Percentiles rank a stretch among this genome's conserved stretches.
These are phyloP conservation scores for Kodamaea restingae DNA, from an alignment of 805 yeast genomes.

Conservation along the genomic window DNA sequence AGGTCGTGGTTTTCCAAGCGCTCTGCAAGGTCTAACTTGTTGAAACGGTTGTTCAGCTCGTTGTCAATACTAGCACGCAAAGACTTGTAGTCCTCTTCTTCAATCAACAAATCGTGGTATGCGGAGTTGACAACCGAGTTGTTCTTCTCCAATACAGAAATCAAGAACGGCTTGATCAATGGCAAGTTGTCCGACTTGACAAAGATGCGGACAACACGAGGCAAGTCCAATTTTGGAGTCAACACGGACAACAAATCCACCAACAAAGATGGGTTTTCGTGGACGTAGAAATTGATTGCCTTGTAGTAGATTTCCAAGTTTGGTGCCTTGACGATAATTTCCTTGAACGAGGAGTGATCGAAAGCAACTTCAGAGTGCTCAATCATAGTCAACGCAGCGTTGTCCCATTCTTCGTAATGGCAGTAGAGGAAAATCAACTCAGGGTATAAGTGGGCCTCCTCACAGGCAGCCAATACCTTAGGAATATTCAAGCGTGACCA, in stretches of 20 bases:
- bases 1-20: conserved; percentile 89
- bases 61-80: conserved; percentile 78
- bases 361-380: conserved; percentile 90
- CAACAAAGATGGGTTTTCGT: conserved; percentile 85
- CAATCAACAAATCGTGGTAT: conserved; percentile 90
- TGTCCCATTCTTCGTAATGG: conserved; percentile 99
- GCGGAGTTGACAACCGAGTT: conserved; percentile 90
- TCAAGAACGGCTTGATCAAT: conserved; percentile 89
- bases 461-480: conserved; percentile 91
- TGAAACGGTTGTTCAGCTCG: conserved; percentile 79
- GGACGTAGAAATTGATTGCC: conserved; percentile 91
- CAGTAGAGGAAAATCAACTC: conserved; percentile 94
- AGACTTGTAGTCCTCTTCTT: conserved; percentile 93
- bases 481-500: conserved; percentile 99
- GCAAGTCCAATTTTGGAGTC: conserved; percentile 85
- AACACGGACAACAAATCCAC: conserved; percentile 81
- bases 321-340: conserved; percentile 88
- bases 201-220: conserved; percentile 92
- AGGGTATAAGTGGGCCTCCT: conserved; percentile 91
- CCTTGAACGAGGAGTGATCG: conserved; percentile 92
- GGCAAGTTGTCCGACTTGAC: conserved; percentile 95
- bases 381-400: conserved; percentile 95
- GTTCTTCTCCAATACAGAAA: conserved; percentile 86
- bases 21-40: conserved; percentile 85
- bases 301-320: conserved; percentile 95